These are phyloP conservation scores for Lactifluus hygrophoroides DNA, from an alignment of 768 basidiomycete genomes.

Conservation along the genomic window DNA sequence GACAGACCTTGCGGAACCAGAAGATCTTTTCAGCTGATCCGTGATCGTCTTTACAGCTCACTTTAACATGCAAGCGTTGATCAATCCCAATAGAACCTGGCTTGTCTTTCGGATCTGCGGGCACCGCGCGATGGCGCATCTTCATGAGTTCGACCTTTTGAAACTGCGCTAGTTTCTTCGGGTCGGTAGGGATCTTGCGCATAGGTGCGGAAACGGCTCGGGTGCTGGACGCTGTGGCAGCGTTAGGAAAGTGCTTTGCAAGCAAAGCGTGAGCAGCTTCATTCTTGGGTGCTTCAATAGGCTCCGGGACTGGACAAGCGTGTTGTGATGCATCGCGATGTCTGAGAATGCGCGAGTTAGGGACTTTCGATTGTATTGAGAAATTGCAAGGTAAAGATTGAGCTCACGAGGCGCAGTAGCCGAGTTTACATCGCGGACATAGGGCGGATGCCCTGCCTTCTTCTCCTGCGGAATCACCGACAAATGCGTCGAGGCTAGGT, in stretches of 20 bases:
- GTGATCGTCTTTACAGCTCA: constrained; percentile 26
- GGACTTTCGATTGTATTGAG: background rate
- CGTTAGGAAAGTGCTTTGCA: constrained; percentile 40
- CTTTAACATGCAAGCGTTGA: constrained; percentile 52
- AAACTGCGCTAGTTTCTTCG: constrained; percentile 44
- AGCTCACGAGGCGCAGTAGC: constrained; percentile 58
- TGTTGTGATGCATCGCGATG: constrained; percentile 64
- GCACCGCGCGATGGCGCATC: constrained; percentile 60
- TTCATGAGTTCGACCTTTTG: constrained; percentile 61
- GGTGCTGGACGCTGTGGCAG: constrained; percentile 11
- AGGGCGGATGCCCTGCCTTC: constrained; percentile 28
- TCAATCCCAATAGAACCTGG: constrained; percentile 38
- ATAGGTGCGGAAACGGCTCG: constrained; percentile 16
- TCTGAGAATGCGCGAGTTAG: constrained; percentile 30
- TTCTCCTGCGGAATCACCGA: constrained; percentile 25
- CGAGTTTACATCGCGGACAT: constrained; percentile 44
- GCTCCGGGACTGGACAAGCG: constrained; percentile 33
- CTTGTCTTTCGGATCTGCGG: constrained; percentile 53
- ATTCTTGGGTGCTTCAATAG: constrained; percentile 30
- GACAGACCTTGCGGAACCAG: constrained; percentile 66
- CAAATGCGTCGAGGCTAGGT: constrained; percentile 40
- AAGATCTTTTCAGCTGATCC: constrained; percentile 37
- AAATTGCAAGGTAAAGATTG: background rate
- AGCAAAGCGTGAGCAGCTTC: constrained; percentile 45
- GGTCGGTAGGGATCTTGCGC: constrained; percentile 34